Base-by-base conservation (phyloP, 2,329 filamentous ascomycete species). In the Myriangium duriaei region DNA sequence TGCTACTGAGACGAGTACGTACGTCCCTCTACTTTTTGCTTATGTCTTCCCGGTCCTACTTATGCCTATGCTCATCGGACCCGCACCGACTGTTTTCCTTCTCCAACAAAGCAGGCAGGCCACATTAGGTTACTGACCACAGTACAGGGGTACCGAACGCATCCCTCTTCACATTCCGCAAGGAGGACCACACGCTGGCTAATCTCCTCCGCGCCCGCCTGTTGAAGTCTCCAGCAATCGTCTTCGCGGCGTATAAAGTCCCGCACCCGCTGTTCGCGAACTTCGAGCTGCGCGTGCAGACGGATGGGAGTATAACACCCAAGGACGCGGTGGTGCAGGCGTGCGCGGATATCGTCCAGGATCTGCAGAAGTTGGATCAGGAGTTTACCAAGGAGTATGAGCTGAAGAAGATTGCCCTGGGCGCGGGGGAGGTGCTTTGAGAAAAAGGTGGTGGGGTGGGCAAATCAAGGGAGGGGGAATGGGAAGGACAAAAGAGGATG, bases 371-470 rank as follows among this genome's bases (percentile, higher is more conserved):
- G 47, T 67, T 98, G 42, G 81, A 81, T 45, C 76, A 83, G 47
- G 84, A 92, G 55, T 94, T 96, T 58, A 93, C 83, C 13, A 86
- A 88, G 54, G 88, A 96, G 61, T 91, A 78, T 63, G 84, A 92
- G 61, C 64, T 93, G 50, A 78, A 84, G 52, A 87, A 86, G 62
- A 88, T 92, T 71, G 83, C 63, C 3, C 5, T 39, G 36, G 36
- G 36, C 11, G 19, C 17, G 5, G 30, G 30, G 19, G 16, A 26
- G n/a, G 30, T 29, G 30, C 17, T 32, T 10, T 36, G 10, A 26
- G 21, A n/a, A n/a, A n/a, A n/a, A n/a, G n/a, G n/a, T n/a, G n/a
- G n/a, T n/a, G n/a, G n/a, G n/a, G n/a, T n/a, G n/a, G n/a, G n/a
- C n/a, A n/a, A n/a, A n/a, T n/a, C n/a, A n/a, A n/a, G n/a, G n/a